These are phyloP conservation scores for Arthroderma sp. DNA, from an alignment of 2,329 filamentous ascomycete species.

Conservation along the genomic window DNA sequence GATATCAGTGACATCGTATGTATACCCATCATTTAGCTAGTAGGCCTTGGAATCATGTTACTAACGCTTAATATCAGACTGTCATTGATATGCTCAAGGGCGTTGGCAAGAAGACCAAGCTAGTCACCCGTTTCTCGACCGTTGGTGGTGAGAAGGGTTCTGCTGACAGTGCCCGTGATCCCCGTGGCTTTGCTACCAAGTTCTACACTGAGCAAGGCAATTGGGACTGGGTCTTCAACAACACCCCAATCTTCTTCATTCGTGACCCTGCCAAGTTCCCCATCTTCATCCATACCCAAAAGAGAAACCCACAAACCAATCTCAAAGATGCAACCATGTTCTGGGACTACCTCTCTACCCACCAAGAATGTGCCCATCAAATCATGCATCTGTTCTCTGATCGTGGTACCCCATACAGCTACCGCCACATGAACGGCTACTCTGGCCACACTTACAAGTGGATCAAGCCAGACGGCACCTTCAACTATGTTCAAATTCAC, in stretches of 20 bases:
- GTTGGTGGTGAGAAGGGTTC: slow-evolving; percentile 62
- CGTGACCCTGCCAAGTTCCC: slow-evolving; percentile 62
- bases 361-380: slow-evolving; percentile 51
- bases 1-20: slow-evolving; percentile 37
- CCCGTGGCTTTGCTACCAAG: slow-evolving; percentile 59
- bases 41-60: background rate
- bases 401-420: slow-evolving; percentile 52
- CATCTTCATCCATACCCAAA: slow-evolving; percentile 61
- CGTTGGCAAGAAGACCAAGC: slow-evolving; percentile 55
- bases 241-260: slow-evolving; percentile 61
- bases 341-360: slow-evolving; percentile 50
- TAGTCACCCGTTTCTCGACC: slow-evolving; percentile 59
- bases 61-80: slow-evolving; percentile 17
- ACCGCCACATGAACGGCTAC: slow-evolving; percentile 56
- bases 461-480: slow-evolving; percentile 51
- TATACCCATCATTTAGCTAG: background rate
- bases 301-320: slow-evolving; percentile 58
- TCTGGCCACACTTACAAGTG: slow-evolving; percentile 56
- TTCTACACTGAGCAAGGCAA: slow-evolving; percentile 64
- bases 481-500: slow-evolving; percentile 54
- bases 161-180: slow-evolving; percentile 58
- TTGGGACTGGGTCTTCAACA: slow-evolving; percentile 48
- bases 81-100: slow-evolving; percentile 38
- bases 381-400: slow-evolving; percentile 55
- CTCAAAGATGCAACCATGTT: slow-evolving; percentile 57